A percentile compares a stretch with the other conserved stretches of the same genome.
Evolutionary conservation across 2,329 filamentous ascomycete genomes (phyloP).

Genomic region (Trichoderma sp.): DNA sequence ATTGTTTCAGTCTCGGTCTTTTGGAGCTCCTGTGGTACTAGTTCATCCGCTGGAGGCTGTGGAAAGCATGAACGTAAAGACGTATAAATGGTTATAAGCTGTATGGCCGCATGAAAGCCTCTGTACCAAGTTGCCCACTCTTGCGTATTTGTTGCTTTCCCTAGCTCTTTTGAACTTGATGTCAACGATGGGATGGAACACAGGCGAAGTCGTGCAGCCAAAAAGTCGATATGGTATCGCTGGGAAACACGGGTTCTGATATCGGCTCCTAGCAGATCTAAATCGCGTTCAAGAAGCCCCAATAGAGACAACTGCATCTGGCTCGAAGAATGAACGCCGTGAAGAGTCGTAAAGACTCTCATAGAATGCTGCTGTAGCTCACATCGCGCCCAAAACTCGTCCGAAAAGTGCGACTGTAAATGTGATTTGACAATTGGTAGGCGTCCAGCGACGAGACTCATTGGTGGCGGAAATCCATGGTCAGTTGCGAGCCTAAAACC

Average conservation of each 20-base stretch:
- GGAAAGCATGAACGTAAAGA: not conserved
- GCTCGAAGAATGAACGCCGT: not conserved
- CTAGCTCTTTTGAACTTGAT: not conserved
- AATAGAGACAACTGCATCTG: not conserved
- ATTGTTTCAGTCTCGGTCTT: not conserved
- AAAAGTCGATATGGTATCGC: not conserved
- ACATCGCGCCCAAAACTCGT: not conserved
- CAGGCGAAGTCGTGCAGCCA: not conserved
- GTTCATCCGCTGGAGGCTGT: not conserved
- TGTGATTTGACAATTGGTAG: not conserved
- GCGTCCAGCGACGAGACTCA: not conserved
- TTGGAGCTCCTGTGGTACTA: not conserved
- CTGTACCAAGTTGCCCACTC: not conserved
- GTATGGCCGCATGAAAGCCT: not conserved
- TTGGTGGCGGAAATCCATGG: not conserved
- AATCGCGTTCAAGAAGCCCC: not conserved
- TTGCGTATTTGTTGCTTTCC: not conserved
- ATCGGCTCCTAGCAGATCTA: not conserved
- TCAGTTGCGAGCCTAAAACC: not conserved
- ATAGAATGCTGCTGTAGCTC: not conserved
- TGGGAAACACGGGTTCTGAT: not conserved
- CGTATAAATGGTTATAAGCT: not conserved
- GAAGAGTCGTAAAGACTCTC: not conserved
- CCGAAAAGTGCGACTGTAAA: not conserved
- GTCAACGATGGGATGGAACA: not conserved